Evolutionary conservation across 306 rosid species (phyloP).

Genomic region (Lathyrus sativus): DNA sequence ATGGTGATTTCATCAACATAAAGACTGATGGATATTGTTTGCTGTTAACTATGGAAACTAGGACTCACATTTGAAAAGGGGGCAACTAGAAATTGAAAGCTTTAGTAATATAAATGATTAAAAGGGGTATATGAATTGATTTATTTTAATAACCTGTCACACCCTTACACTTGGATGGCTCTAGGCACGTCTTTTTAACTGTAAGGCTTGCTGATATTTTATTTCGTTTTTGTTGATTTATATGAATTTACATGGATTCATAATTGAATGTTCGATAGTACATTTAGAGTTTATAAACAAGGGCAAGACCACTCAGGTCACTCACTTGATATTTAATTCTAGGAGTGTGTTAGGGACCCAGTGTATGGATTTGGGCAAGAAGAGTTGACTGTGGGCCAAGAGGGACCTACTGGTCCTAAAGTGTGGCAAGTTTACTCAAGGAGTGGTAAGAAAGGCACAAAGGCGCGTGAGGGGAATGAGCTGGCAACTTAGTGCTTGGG

Average conservation of each 20-base stretch:
- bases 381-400: too few relatives aligned
- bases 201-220: constrained; percentile 10
- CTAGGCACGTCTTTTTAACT: background rate
- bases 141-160: background rate
- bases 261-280: constrained; percentile 4
- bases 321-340: background rate
- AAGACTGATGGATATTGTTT: background rate
- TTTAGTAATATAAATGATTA: constrained; percentile 4
- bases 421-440: too few relatives aligned
- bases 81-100: background rate
- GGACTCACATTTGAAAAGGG: background rate
- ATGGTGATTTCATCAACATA: background rate
- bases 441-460: too few relatives aligned
- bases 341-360: too few relatives aligned
- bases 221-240: constrained; percentile 1
- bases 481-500: too few relatives aligned
- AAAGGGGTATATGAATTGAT: background rate
- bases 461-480: too few relatives aligned
- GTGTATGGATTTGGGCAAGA: too few relatives aligned
- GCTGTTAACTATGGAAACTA: background rate
- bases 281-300: background rate
- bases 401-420: too few relatives aligned
- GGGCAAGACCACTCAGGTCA: background rate
- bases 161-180: too few relatives aligned
- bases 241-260: background rate